phyloP scores from a whole-genome alignment of 805 yeast genomes.

The Kregervanrija pseudodelftensis region DNA sequence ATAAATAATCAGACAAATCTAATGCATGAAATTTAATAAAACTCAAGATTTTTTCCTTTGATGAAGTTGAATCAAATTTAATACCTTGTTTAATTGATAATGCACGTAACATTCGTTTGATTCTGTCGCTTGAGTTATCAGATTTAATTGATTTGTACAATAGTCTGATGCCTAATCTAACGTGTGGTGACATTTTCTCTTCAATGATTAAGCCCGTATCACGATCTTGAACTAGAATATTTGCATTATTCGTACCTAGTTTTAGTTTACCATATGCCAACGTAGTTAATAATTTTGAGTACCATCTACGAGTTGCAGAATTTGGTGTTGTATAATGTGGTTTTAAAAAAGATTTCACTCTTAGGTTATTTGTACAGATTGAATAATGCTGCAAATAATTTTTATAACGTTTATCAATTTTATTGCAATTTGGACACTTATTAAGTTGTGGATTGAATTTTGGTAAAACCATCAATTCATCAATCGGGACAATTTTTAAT shows the following conservation, averaged over 20 bases:
- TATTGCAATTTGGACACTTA: conserved; percentile 76
- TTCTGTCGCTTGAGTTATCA: conserved; percentile 35
- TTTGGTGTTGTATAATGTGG: conserved; percentile 71
- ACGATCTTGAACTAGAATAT: conserved; percentile 89
- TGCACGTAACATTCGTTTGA: conserved; percentile 53
- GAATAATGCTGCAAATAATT: conserved; percentile 81
- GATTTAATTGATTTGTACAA: conserved; percentile 68
- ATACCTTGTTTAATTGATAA: conserved; percentile 75
- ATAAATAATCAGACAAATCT: conserved; percentile 62
- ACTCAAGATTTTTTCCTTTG: conserved; percentile 60
- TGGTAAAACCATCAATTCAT: not conserved
- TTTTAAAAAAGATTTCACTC: conserved; percentile 22
- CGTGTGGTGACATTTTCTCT: conserved; percentile 86
- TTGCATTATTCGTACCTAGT: conserved; percentile 86
- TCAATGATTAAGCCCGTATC: conserved; percentile 83
- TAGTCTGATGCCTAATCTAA: conserved; percentile 78
- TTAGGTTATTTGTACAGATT: conserved; percentile 54
- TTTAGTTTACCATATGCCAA: conserved; percentile 83
- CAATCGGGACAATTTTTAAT: conserved; percentile 9
- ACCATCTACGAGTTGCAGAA: conserved; percentile 86
- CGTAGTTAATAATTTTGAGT: conserved; percentile 71
- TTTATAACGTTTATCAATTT: conserved; percentile 48
- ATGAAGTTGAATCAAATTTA: conserved; percentile 68
- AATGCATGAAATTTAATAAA: conserved; percentile 80
- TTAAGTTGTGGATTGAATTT: conserved; percentile 34